These are phyloP conservation scores for Xylaria sp. DNA, from an alignment of 2,329 filamentous ascomycete species.

Conservation along the genomic window DNA sequence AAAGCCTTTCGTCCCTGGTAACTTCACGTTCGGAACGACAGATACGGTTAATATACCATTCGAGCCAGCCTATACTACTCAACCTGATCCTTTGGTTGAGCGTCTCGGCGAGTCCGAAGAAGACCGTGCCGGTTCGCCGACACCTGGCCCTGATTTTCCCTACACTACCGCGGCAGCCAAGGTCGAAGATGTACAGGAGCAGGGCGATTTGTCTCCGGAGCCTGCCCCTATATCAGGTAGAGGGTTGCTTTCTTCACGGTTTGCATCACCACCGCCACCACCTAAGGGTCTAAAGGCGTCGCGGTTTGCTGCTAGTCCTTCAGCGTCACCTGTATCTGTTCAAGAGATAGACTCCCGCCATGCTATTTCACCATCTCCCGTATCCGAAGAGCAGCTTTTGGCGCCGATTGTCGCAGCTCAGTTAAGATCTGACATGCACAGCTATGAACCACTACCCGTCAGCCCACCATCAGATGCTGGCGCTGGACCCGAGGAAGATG, in stretches of 20 bases:
- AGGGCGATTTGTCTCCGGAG: conserved; percentile 31
- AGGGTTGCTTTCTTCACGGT: conserved; percentile 42
- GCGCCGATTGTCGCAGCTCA: conserved; percentile 7
- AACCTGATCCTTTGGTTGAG: conserved; percentile 34
- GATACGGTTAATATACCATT: conserved; percentile 39
- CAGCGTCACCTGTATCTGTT: conserved; percentile 49
- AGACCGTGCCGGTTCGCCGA: conserved; percentile 43
- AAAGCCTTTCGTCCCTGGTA: conserved; percentile 66
- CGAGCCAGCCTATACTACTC: conserved; percentile 37
- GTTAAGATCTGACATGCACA: conserved; percentile 40
- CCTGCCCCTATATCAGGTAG: conserved; percentile 26
- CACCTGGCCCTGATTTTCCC: conserved; percentile 40
- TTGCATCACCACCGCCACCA: conserved; percentile 42
- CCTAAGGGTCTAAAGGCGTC: conserved; percentile 53
- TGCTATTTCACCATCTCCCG: conserved; percentile 49
- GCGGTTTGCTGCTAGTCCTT: conserved; percentile 51
- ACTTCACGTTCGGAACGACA: conserved; percentile 42
- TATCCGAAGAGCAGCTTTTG: conserved; percentile 32
- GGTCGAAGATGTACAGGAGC: conserved; percentile 22
- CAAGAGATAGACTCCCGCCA: conserved; percentile 53
- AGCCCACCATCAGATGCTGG: conserved; percentile 40
- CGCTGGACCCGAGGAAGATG: conserved; percentile 31
- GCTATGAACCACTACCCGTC: conserved; percentile 43
- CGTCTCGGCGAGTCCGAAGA: conserved; percentile 37
- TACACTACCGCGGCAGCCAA: conserved; percentile 22